Evolutionary conservation across 225 moss, liverwort and hornwort genomes (phyloP), one percentile per base, ranked within the genome.

Genomic region (Straminergon stramineum): DNA sequence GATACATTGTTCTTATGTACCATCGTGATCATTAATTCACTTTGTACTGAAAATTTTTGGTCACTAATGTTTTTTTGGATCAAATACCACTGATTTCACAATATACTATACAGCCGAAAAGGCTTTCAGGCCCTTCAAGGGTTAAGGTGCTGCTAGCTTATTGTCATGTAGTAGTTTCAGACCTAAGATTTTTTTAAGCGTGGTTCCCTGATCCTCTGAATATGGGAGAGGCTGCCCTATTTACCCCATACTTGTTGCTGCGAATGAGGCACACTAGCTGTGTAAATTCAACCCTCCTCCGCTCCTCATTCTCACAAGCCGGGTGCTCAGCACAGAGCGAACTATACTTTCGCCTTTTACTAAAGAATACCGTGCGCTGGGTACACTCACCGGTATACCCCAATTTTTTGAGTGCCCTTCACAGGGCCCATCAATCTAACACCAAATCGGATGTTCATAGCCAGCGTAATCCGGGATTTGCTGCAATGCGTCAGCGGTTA

Each of bases 291-390:
- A 60, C 28, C 60, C 48, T 7, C 48, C 48, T 7, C 9, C 45
- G 48, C 2, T n/a, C n/a, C 48, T 48, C 9, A 2, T 9, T 9
- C 48, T 9, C 48, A 7, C 2, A 48, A 66, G 80, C 81, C 81
- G 88, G 65, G 90, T 92, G 88, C 83, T 90, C 88, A 90, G 82
- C 85, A 28, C 90, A 92, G 51, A 92, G 91, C 90, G 80, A 93
- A 85, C 79, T 94, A 79, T 89, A 89, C 90, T 90, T 92, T 91
- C 87, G 91, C 91, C 90, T 93, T 93, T 89, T 90, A 94, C 89
- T 93, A 85, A 90, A 90, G 91, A 87, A 90, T 92, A 88, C 88
- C 87, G 88, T 91, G 92, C 83, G 91, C 91, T 88, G 74, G 62
- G 86, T 63, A 89, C 45, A 34, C 30, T 0, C 0, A 66, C 34